Evolutionary conservation across 2,329 filamentous ascomycete genomes (phyloP).

Genomic region (Hypoxylon sp.): DNA sequence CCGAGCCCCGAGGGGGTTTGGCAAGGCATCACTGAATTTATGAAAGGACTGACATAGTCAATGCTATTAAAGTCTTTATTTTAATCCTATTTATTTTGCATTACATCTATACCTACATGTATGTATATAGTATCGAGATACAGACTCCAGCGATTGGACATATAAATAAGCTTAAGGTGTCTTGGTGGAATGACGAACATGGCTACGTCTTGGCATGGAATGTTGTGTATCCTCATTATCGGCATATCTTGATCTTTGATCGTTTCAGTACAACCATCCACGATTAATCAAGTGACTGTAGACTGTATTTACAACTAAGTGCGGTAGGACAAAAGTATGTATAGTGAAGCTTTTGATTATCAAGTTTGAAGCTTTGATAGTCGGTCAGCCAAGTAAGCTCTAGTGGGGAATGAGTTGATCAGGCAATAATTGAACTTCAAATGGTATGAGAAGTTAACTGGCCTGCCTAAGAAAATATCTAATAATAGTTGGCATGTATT

Average conservation of each 20-base stretch:
- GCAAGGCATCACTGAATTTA: slow-evolving; percentile 70
- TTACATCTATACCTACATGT: slow-evolving; percentile 5
- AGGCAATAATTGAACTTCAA: slow-evolving; percentile 15
- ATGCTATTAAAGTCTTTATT: neutral
- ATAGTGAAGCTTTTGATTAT: neutral
- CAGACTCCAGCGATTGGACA: neutral
- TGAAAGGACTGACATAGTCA: slow-evolving; percentile 25
- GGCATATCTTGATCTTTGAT: no score
- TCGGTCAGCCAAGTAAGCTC: slow-evolving; percentile 22
- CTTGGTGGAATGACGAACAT: slow-evolving; percentile 4
- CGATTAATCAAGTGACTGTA: neutral
- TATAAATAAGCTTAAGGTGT: neutral
- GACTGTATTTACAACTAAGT: neutral
- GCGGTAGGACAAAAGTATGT: neutral
- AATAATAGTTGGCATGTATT: slow-evolving; percentile 12
- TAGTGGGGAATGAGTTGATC: slow-evolving; percentile 16
- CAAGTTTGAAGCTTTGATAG: slow-evolving; percentile 1
- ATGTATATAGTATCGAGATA: slow-evolving; percentile 1
- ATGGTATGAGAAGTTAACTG: slow-evolving; percentile 9
- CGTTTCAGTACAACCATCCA: neutral
- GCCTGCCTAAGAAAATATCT: slow-evolving; percentile 9
- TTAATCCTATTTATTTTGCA: neutral
- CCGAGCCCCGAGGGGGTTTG: slow-evolving; percentile 87
- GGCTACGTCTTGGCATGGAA: slow-evolving; percentile 6
- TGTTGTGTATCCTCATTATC: slow-evolving; percentile 27